Evolutionary conservation across 2,329 filamentous ascomycete genomes (phyloP).

Genomic region (Gaeumannomyces sp.): DNA sequence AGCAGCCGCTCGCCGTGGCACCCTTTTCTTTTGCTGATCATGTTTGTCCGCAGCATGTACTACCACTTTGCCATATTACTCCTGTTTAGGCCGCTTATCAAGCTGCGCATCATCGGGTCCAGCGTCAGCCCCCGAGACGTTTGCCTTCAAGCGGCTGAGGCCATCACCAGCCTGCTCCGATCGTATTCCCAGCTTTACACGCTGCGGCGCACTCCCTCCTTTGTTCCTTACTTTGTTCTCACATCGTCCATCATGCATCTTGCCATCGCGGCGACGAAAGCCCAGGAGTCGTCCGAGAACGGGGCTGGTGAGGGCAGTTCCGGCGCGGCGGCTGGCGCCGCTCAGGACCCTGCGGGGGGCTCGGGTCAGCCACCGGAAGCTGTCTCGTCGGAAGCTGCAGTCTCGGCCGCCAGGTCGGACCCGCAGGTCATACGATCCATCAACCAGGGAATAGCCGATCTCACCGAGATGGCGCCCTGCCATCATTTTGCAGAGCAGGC

Average conservation of each 20-base stretch:
- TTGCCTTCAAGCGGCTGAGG: constrained; percentile 56
- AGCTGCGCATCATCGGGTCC: constrained; percentile 55
- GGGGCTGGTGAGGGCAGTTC: constrained; percentile 12
- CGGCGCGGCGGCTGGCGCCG: constrained; percentile 11
- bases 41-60: constrained; percentile 48
- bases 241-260: constrained; percentile 57
- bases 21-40: constrained; percentile 12
- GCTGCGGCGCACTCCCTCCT: constrained; percentile 51
- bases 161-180: constrained; percentile 48
- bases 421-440: constrained; percentile 39
- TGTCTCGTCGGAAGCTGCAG: not conserved
- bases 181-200: constrained; percentile 56
- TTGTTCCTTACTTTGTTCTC: constrained; percentile 57
- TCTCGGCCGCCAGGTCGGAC: constrained; percentile 25
- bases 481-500: constrained; percentile 57
- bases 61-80: constrained; percentile 65
- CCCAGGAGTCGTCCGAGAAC: not conserved
- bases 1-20: not conserved
- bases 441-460: constrained; percentile 47
- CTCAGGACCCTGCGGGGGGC: not conserved
- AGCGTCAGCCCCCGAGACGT: constrained; percentile 58
- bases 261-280: constrained; percentile 39
- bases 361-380: constrained; percentile 8
- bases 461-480: constrained; percentile 55
- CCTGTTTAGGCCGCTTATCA: constrained; percentile 69